Evolutionary conservation across 2,329 filamentous ascomycete species (phyloP).

Genomic region (Penicillium sp.): DNA sequence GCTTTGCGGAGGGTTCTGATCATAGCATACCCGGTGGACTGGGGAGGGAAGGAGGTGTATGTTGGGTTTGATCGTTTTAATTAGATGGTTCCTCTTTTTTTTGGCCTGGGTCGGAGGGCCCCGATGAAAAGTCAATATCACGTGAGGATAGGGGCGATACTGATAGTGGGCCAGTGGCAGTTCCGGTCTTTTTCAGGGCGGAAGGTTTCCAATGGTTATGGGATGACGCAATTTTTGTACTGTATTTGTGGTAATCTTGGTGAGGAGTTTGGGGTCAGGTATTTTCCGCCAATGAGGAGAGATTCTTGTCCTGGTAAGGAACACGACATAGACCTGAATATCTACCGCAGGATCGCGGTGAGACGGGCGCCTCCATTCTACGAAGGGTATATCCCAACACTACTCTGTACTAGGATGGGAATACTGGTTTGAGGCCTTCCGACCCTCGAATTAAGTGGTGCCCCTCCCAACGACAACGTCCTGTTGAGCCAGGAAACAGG

Average conservation of each 20-base stretch:
- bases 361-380: too few species aligned
- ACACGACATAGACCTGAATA: conserved; percentile 4
- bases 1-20: conserved; percentile 46
- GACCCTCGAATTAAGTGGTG: too few species aligned
- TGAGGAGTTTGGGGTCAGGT: neutral
- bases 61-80: neutral
- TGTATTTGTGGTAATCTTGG: neutral
- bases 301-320: conserved; percentile 2
- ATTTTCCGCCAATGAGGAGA: neutral
- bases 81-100: conserved; percentile 4
- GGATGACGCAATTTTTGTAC: neutral
- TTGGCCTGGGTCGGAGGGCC: conserved; percentile 6
- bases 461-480: too few species aligned
- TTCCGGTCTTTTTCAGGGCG: neutral
- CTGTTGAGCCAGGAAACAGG: too few species aligned
- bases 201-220: neutral
- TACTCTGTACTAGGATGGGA: too few species aligned
- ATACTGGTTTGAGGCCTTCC: too few species aligned
- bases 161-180: neutral
- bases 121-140: conserved; percentile 4
- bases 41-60: neutral
- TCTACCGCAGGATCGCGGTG: too few species aligned
- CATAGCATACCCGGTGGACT: conserved; percentile 36
- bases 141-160: conserved; percentile 16
- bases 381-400: too few species aligned